These are phyloP conservation scores for Rhinocladiella similis DNA, from an alignment of 2,329 filamentous ascomycete species.

Conservation along the genomic window DNA sequence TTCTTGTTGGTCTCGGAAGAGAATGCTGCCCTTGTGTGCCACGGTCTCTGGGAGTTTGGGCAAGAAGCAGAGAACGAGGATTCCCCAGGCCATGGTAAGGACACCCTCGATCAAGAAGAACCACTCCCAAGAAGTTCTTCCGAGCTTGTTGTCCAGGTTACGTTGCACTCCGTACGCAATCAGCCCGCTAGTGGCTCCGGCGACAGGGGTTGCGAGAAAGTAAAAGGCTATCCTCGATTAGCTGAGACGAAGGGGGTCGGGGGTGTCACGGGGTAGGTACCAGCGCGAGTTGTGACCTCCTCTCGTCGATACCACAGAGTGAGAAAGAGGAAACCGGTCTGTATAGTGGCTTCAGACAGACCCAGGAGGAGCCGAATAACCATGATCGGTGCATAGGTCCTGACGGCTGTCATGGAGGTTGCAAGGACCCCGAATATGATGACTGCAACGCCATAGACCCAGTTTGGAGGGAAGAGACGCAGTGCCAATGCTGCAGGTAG, in stretches of 20 bases:
- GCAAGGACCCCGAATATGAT: conserved; percentile 11
- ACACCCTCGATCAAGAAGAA: conserved; percentile 70
- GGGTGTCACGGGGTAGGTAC: neutral
- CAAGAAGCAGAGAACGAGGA: conserved; percentile 58
- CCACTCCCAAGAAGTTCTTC: conserved; percentile 62
- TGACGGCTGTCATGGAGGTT: neutral
- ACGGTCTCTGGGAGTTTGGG: conserved; percentile 60
- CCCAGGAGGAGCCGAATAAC: conserved; percentile 14
- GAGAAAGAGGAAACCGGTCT: conserved; percentile 8
- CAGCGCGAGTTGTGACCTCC: conserved; percentile 7
- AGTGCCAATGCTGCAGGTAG: conserved; percentile 5
- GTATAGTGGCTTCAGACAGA: conserved; percentile 6
- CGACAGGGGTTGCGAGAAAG: conserved; percentile 49
- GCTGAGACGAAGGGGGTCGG: neutral
- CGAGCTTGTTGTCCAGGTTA: conserved; percentile 55
- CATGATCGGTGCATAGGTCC: conserved; percentile 12
- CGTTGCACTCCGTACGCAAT: conserved; percentile 64
- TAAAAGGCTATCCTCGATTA: conserved; percentile 59
- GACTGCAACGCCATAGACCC: neutral
- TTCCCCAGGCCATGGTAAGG: conserved; percentile 62
- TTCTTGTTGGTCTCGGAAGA: conserved; percentile 2
- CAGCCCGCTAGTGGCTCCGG: conserved; percentile 69
- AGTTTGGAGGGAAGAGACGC: neutral
- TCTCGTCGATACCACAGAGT: conserved; percentile 12
- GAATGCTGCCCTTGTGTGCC: neutral